Base-by-base conservation (phyloP, 2,329 filamentous ascomycete species). In the Arthrocladium fulminans region DNA sequence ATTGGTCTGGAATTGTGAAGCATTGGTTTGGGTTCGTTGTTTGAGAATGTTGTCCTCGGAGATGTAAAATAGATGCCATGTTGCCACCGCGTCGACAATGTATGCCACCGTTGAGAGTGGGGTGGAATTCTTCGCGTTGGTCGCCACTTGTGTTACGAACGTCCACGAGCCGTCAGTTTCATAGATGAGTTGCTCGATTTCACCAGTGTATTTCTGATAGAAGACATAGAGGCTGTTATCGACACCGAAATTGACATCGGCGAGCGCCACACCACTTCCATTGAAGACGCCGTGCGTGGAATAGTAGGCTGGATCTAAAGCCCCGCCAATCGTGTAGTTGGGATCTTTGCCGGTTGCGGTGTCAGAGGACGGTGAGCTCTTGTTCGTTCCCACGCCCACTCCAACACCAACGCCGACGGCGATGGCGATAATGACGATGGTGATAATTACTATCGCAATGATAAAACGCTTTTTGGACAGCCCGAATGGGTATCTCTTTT, bases 241-340 rank as follows among this genome's bases (percentile, higher is more conserved):
- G 7, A 58, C 56, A 27, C 61, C 64, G 57, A 69, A 71, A 0
- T 67, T 70, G 38, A 70, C 67, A 6, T 65, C 66, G 15, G 70
- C 69, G 7, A 72, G 48, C 1, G 69, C 70, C 35, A 73, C 67
- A 8, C 70, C 69, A 10, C 66, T 67, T n/a, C 69, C 70, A 49
- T 73, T 72, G 59, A 71, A 71, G 3, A 67, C 68, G 17, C 70
- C 70, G 24, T 62, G 58, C 8, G 54, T 65, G 8, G 67, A 67
- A 37, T 66, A 61, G 49, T 68, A 70, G 1, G 60, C 49, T 1
- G 65, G 57, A 41, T 65, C 59, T 15, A 47, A 15, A 20, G 45
- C 45, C 3, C 45, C 45, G 23, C 45, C 45, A 23, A 47, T 29
- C 10, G 23, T 9, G 45, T 15, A 39, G 10, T 47, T 9, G 4